Evolutionary conservation across 1,139 yeast species (phyloP).

Genomic region (Lodderomyces jiufengensis): DNA sequence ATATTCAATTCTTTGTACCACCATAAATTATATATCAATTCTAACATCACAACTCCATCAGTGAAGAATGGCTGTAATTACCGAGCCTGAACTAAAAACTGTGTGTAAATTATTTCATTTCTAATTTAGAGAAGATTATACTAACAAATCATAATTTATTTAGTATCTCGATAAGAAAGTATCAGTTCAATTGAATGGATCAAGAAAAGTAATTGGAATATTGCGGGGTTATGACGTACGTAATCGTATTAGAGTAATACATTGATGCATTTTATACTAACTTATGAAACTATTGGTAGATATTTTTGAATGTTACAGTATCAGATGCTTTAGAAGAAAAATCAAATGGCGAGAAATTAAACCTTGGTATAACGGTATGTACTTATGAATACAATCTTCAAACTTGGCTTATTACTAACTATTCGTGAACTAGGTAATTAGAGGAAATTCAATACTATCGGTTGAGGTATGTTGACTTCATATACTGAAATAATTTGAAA

Average conservation of each 20-base stretch:
- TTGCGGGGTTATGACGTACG: slow-evolving; percentile 74
- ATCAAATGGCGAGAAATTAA: slow-evolving; percentile 45
- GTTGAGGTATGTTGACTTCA: slow-evolving; percentile 45
- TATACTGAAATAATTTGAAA: too few relatives aligned
- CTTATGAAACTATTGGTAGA: slow-evolving; percentile 23
- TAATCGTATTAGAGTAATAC: slow-evolving; percentile 10
- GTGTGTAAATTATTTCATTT: neutral
- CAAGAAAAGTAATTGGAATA: slow-evolving; percentile 68
- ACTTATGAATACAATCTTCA: too few relatives aligned
- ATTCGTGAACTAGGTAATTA: slow-evolving; percentile 47
- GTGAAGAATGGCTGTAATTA: neutral
- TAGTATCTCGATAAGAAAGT: slow-evolving; percentile 78
- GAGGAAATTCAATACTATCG: slow-evolving; percentile 63
- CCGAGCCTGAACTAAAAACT: slow-evolving; percentile 5
- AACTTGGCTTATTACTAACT: too few relatives aligned
- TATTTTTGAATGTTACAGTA: slow-evolving; percentile 68
- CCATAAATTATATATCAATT: too few relatives aligned
- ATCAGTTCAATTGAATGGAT: slow-evolving; percentile 67
- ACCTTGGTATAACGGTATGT: slow-evolving; percentile 54
- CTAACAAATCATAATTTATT: slow-evolving; percentile 19
- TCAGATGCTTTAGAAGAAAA: slow-evolving; percentile 70
- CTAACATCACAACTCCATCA: too few relatives aligned
- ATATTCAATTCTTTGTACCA: too few relatives aligned
- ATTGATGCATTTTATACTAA: slow-evolving; percentile 2
- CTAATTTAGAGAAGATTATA: too few relatives aligned